A percentile compares a stretch with the other conserved stretches of the same genome.
Evolutionary conservation across 768 basidiomycete genomes (phyloP).

Genomic region (Clitopilus passeckerianus): DNA sequence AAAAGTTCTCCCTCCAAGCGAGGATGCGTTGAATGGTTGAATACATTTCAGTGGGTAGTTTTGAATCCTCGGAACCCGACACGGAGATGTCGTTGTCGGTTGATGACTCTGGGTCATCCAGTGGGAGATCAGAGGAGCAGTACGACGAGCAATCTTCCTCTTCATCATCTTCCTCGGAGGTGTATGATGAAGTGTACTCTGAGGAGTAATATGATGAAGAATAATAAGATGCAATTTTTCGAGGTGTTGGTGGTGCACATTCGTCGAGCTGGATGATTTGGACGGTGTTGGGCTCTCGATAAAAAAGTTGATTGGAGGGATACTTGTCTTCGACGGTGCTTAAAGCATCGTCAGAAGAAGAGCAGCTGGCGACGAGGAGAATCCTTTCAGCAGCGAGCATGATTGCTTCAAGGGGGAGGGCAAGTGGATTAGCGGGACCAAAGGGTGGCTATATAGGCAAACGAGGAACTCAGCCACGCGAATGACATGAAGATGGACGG

Average conservation of each 20-base stretch:
- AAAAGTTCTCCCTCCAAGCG: constrained; percentile 63
- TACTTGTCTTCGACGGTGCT: constrained; percentile 27
- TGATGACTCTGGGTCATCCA: constrained; percentile 23
- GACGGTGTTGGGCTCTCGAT: constrained; percentile 43
- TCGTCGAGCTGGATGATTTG: constrained; percentile 77
- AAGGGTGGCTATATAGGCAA: constrained; percentile 6
- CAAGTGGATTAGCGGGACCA: constrained; percentile 6
- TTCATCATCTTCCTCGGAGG: constrained; percentile 24
- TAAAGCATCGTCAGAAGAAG: constrained; percentile 15
- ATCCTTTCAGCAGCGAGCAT: constrained; percentile 21
- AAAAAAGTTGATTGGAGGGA: constrained; percentile 35
- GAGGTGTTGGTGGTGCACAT: constrained; percentile 53
- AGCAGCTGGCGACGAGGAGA: constrained; percentile 11
- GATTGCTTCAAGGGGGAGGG: constrained; percentile 6
- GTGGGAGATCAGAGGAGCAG: constrained; percentile 60
- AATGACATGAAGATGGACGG: constrained; percentile 17
- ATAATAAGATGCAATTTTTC: constrained; percentile 28
- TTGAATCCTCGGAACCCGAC: constrained; percentile 13
- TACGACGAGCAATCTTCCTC: constrained; percentile 60
- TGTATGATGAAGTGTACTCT: constrained; percentile 32
- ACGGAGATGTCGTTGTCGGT: constrained; percentile 11
- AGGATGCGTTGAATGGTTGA: constrained; percentile 59
- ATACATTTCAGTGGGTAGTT: constrained; percentile 42
- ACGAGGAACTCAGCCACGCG: constrained; percentile 12
- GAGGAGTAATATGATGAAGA: constrained; percentile 35